Evolutionary conservation across 805 yeast species (phyloP).

Genomic region (Kazachstania kunashirensis): DNA sequence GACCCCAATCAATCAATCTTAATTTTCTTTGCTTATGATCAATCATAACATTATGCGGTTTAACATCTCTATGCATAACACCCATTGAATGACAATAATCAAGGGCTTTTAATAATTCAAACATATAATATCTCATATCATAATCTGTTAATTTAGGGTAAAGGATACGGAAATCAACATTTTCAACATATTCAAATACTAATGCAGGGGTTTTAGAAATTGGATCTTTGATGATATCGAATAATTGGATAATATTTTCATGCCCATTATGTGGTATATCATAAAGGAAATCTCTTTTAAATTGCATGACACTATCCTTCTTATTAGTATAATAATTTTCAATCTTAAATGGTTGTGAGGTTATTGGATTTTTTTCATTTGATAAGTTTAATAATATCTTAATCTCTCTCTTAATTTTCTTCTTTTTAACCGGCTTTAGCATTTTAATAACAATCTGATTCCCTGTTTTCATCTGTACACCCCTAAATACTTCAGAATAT

Average conservation of each 20-base stretch:
- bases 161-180: constrained; percentile 70
- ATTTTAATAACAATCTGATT: constrained; percentile 75
- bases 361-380: constrained; percentile 25
- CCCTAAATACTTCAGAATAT: constrained; percentile 91
- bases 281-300: constrained; percentile 21
- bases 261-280: constrained; percentile 29
- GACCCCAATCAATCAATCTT: constrained; percentile 89
- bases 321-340: constrained; percentile 24
- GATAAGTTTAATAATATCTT: constrained; percentile 77
- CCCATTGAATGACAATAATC: constrained; percentile 93
- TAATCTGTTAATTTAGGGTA: constrained; percentile 67
- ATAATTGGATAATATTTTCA: constrained; percentile 65
- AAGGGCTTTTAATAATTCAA: constrained; percentile 69
- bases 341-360: constrained; percentile 16
- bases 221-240: constrained; percentile 76
- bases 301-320: constrained; percentile 20
- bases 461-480: constrained; percentile 56
- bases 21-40: constrained; percentile 64
- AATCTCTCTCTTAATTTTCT: constrained; percentile 84
- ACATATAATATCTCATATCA: constrained; percentile 78
- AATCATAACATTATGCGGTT: constrained; percentile 93
- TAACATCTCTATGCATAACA: constrained; percentile 90
- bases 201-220: constrained; percentile 77
- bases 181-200: constrained; percentile 75
- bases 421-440: constrained; percentile 84